These are phyloP conservation scores for Bipolaris bicolor DNA, from an alignment of 2,329 filamentous ascomycete genomes.

Conservation along the genomic window DNA sequence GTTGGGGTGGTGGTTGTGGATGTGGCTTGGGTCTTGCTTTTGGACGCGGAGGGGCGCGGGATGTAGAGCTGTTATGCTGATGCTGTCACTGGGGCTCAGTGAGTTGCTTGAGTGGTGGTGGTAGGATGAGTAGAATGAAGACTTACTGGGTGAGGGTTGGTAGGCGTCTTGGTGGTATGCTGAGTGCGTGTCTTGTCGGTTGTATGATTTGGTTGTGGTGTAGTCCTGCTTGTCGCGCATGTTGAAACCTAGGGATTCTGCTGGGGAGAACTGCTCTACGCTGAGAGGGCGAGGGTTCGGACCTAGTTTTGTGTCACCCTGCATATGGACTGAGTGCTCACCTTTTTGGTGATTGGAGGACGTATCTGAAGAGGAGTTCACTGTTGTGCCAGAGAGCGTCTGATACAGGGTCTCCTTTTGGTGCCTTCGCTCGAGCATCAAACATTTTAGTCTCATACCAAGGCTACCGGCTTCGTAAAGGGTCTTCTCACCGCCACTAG, in stretches of 20 bases:
- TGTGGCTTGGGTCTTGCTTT: not conserved
- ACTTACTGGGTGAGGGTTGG: not conserved
- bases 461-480: slow-evolving; percentile 28
- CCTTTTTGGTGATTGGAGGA: not conserved
- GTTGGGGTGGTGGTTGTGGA: not conserved
- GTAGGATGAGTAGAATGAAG: not conserved
- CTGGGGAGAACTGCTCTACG: not conserved
- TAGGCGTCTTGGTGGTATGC: not conserved
- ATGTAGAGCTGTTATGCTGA: not conserved
- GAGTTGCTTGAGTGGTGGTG: not conserved
- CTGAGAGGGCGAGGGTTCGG: slow-evolving; percentile 15
- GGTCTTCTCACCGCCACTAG: slow-evolving; percentile 9
- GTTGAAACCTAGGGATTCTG: slow-evolving; percentile 11
- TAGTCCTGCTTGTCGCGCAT: not conserved
- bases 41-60: not conserved
- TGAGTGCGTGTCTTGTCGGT: slow-evolving; percentile 5
- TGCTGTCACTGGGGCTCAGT: slow-evolving; percentile 6
- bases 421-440: slow-evolving; percentile 16
- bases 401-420: not conserved
- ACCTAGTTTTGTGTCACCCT: slow-evolving; percentile 10
- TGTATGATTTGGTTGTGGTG: not conserved
- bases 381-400: not conserved
- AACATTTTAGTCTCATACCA: slow-evolving; percentile 28
- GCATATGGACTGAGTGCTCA: not conserved
- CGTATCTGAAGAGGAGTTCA: not conserved